Percentiles rank a stretch among this genome's conserved stretches.
Conservation (phyloP, 495 filamentous ascomycete species). For the Penicillium bovifimosum region DNA sequence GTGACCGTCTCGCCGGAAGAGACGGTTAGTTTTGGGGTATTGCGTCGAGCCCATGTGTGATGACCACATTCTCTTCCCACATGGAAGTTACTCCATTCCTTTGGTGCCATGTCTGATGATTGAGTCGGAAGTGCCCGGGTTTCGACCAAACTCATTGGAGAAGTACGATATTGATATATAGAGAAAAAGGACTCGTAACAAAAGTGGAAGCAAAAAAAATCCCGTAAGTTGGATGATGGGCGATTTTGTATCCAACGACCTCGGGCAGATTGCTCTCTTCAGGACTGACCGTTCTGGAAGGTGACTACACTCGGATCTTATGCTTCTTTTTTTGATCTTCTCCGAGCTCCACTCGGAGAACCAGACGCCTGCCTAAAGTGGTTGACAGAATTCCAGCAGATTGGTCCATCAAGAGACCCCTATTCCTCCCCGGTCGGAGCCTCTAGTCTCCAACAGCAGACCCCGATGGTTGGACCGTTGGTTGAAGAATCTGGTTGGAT, state of each 20-base stretch:
- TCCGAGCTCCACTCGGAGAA: slow-evolving; percentile 16
- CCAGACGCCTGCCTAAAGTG: slow-evolving; percentile 25
- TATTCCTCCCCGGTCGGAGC: slow-evolving; percentile 9
- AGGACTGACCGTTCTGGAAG: slow-evolving; percentile 27
- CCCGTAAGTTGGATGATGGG: slow-evolving; percentile 5
- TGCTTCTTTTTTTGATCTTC: slow-evolving; percentile 20
- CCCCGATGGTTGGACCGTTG: background rate
- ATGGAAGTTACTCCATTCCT: slow-evolving; percentile 32
- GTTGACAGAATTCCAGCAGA: slow-evolving; percentile 17
- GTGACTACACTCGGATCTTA: slow-evolving; percentile 24
- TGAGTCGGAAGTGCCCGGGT: slow-evolving; percentile 16
- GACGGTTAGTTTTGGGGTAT: slow-evolving; percentile 41
- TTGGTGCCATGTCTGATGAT: slow-evolving; percentile 19
- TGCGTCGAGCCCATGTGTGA: slow-evolving; percentile 45
- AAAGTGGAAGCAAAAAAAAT: background rate
- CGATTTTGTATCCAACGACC: background rate
- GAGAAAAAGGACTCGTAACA: background rate
- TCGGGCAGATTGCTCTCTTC: slow-evolving; percentile 19
- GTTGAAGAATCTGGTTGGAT: slow-evolving; percentile 1
- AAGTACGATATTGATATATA: background rate
- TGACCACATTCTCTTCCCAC: slow-evolving; percentile 37
- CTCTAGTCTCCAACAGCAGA: slow-evolving; percentile 10
- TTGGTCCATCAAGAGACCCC: slow-evolving; percentile 6
- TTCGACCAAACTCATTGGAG: slow-evolving; percentile 17
- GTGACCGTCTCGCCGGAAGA: slow-evolving; percentile 38